Percentiles rank a stretch among this genome's conserved stretches.
Evolutionary conservation across 768 basidiomycete species (phyloP).

Genomic region (Stropharia rugosoannulata): DNA sequence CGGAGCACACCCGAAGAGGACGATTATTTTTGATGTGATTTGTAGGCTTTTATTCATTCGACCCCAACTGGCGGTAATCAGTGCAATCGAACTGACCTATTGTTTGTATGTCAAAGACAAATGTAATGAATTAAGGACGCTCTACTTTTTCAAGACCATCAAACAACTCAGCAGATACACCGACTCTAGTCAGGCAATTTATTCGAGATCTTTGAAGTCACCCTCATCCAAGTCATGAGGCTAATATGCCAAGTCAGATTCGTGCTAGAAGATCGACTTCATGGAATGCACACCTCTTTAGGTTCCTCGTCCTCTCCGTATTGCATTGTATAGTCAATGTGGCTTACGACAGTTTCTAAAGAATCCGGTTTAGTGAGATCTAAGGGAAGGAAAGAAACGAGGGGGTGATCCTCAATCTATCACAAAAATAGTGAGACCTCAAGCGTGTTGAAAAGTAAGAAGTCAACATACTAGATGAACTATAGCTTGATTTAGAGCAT

Average conservation of each 20-base stretch:
- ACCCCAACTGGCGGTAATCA: too few species aligned
- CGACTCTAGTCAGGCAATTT: neutral
- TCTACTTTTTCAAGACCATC: too few species aligned
- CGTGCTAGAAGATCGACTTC: slow-evolving; percentile 7
- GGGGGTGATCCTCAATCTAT: slow-evolving; percentile 97
- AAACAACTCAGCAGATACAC: neutral
- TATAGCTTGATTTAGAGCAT: slow-evolving; percentile 91
- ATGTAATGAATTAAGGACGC: too few species aligned
- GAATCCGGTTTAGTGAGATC: slow-evolving; percentile 91
- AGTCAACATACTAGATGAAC: slow-evolving; percentile 73
- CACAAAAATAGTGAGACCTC: slow-evolving; percentile 3
- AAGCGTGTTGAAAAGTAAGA: neutral
- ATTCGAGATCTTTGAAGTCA: slow-evolving; percentile 80
- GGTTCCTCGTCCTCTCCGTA: slow-evolving; percentile 99
- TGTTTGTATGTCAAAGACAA: too few species aligned
- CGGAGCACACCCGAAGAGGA: too few species aligned
- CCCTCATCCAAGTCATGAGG: slow-evolving; percentile 94
- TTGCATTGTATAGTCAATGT: slow-evolving; percentile 98
- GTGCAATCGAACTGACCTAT: too few species aligned
- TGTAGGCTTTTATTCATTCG: too few species aligned
- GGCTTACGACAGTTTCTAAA: slow-evolving; percentile 86
- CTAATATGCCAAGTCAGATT: slow-evolving; percentile 36
- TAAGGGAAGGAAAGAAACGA: slow-evolving; percentile 95
- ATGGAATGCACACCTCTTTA: slow-evolving; percentile 63
- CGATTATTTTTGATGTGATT: too few species aligned